These are phyloP conservation scores for Leucocoprinus sp. DNA, from an alignment of 768 basidiomycete genomes.

Conservation along the genomic window DNA sequence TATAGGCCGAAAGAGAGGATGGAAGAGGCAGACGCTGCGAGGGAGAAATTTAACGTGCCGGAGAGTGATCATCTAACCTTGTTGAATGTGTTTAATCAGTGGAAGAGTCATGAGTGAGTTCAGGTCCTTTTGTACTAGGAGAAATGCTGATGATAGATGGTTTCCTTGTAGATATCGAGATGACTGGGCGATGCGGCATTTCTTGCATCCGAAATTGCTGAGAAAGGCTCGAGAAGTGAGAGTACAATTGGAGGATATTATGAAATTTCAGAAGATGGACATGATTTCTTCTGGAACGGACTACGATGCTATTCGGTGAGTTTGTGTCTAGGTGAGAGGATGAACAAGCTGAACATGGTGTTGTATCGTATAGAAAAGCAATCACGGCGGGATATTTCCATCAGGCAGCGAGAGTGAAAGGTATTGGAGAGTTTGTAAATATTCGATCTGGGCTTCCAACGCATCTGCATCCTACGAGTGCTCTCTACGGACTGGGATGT, in stretches of 20 bases:
- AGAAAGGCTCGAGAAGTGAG: constrained; percentile 95
- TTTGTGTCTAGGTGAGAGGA: neutral
- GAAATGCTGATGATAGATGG: constrained; percentile 1
- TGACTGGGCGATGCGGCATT: constrained; percentile 92
- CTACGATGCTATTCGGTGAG: constrained; percentile 75
- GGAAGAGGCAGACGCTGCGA: constrained; percentile 95
- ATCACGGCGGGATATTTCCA: constrained; percentile 99
- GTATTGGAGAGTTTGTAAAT: constrained; percentile 98
- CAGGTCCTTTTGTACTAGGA: constrained; percentile 3
- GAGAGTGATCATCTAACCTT: constrained; percentile 97
- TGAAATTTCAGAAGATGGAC: constrained; percentile 98
- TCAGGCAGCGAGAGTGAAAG: constrained; percentile 96
- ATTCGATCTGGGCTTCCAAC: constrained; percentile 92
- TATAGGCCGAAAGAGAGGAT: constrained; percentile 95
- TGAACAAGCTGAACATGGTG: neutral
- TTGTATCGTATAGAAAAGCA: constrained; percentile 59
- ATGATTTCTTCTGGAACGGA: constrained; percentile 88
- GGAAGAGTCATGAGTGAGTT: constrained; percentile 92
- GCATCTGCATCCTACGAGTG: constrained; percentile 94
- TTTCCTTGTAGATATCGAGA: constrained; percentile 64
- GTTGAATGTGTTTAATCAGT: constrained; percentile 94
- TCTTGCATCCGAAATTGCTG: constrained; percentile 92
- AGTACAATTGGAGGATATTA: constrained; percentile 94
- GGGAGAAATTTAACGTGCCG: constrained; percentile 98
- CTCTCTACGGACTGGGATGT: constrained; percentile 95